Evolutionary conservation across 2,329 filamentous ascomycete species (phyloP).

Genomic region (Fusarium mexicanum): DNA sequence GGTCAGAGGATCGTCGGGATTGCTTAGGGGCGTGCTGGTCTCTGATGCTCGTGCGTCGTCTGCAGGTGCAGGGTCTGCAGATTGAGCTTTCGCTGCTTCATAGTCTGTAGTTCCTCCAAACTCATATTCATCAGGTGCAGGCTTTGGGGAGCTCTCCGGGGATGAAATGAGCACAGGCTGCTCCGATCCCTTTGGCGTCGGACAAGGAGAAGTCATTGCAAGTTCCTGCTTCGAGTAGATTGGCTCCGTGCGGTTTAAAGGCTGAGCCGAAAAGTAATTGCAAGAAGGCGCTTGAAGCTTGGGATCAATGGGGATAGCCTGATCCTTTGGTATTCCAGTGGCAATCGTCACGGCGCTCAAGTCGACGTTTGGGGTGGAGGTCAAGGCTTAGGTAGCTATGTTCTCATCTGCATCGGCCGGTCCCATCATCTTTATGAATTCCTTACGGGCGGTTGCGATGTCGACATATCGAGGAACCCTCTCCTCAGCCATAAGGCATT

Average conservation of each 20-base stretch:
- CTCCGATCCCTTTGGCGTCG: rapidly evolving
- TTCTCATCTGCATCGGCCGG: not conserved
- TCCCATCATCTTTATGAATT: not conserved
- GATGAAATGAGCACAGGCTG: not conserved
- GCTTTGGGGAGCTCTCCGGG: not conserved
- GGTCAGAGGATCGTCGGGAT: not conserved
- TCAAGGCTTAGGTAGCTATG: not conserved
- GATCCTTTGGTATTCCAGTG: rapidly evolving
- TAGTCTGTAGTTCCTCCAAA: not conserved
- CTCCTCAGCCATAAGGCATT: not conserved
- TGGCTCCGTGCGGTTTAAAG: not conserved
- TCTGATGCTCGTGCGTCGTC: no score
- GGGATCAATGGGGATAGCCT: not conserved
- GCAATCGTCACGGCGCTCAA: rapidly evolving
- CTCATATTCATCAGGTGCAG: rapidly evolving
- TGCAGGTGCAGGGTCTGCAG: no score
- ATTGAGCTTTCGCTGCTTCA: no score
- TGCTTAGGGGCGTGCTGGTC: no score
- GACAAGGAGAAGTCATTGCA: not conserved
- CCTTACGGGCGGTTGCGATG: not conserved
- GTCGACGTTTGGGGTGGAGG: not conserved
- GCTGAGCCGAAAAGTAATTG: rapidly evolving
- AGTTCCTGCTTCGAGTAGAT: not conserved
- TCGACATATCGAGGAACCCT: not conserved
- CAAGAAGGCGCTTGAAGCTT: not conserved